Evolutionary conservation across 352 stramenopile genomes (phyloP).

Genomic region (Phytophthora citricola): DNA sequence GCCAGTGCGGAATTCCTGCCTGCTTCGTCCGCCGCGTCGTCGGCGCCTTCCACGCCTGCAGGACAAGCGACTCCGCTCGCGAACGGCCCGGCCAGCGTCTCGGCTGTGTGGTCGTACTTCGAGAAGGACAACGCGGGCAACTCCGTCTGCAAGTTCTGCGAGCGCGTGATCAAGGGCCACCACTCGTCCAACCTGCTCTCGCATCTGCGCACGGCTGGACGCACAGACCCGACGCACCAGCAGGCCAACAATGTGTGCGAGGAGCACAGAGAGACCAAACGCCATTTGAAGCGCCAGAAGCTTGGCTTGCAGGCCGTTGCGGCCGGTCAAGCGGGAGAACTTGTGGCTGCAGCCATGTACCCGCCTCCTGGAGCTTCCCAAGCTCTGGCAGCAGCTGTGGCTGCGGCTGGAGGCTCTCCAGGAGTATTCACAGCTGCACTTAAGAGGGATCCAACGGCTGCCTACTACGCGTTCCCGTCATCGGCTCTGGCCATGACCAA

Average conservation of each 20-base stretch:
- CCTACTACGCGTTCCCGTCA: slow-evolving; percentile 31
- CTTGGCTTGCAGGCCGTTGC: slow-evolving; percentile 44
- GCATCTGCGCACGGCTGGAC: slow-evolving; percentile 75
- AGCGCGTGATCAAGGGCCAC: slow-evolving; percentile 86
- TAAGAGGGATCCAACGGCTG: slow-evolving; percentile 30
- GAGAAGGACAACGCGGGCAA: slow-evolving; percentile 79
- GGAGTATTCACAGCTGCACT: slow-evolving; percentile 33
- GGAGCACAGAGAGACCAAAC: slow-evolving; percentile 83
- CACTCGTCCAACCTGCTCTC: slow-evolving; percentile 86
- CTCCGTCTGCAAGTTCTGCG: slow-evolving; percentile 87
- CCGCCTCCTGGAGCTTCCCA: slow-evolving; percentile 43
- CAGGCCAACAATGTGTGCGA: slow-evolving; percentile 81
- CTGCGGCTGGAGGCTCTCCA: slow-evolving; percentile 45
- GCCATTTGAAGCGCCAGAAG: slow-evolving; percentile 81
- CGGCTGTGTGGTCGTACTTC: slow-evolving; percentile 87
- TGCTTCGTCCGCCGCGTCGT: slow-evolving; percentile 8
- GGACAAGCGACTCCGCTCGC: slow-evolving; percentile 9
- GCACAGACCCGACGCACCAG: slow-evolving; percentile 73
- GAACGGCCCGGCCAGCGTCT: slow-evolving; percentile 63
- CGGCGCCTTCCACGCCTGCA: slow-evolving; percentile 9
- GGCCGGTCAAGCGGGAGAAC: slow-evolving; percentile 37
- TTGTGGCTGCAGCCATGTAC: slow-evolving; percentile 47
- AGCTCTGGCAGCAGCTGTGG: slow-evolving; percentile 49
- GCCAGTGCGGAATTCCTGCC: slow-evolving; percentile 31
- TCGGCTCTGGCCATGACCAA: slow-evolving; percentile 38